Base-by-base conservation (phyloP, 768 basidiomycete species). In the Rhizopogon rudus region DNA sequence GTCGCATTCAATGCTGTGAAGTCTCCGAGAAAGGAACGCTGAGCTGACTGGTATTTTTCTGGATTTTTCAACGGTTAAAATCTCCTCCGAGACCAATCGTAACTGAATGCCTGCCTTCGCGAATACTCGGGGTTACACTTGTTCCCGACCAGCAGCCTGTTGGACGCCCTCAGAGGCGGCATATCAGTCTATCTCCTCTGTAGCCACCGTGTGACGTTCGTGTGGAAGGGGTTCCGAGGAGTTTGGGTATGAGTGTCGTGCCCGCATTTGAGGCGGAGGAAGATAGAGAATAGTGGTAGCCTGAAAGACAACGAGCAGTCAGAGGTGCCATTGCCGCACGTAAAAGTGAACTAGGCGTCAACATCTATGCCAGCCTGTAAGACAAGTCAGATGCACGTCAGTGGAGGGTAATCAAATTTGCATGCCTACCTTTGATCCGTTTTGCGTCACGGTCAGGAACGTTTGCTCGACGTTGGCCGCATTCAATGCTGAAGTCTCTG, bases 381-480 rank as follows among this genome's bases (percentile, higher is more conserved):
- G 37, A 42, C 41, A 55, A 25, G 14, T 53, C 17, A 59, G 50
- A 12, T 29, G 5, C 12, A 10, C 13, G 43, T 40, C 44, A 35
- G 28, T 16, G 4, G 13, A 13, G 13, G 5, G 14, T 28, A 1
- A 16, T 43, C 10, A 10, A 17, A 40, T 10, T 22, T 3, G 60
- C 82, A 33, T 64, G 88, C 91, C 91, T 84, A 71, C 93, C 91
- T 70, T 93, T 93, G 70, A 93, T 93, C 74, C 92, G 91, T 79
- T 96, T 91, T 3, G 97, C 95, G 4, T 25, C 83, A 98, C 92
- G 28, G 93, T 95, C 79, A 98, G 86, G 84, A 99, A 99, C 5
- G 96, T 95, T 73, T 99, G 93, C 72, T 98, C 96, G 57, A 99
- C 97, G 64, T 97, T 97, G 58, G 94, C 95, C 51, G 95, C 93